These are phyloP conservation scores for Kondoa malvinella DNA, from an alignment of 768 basidiomycete species.

Conservation along the genomic window DNA sequence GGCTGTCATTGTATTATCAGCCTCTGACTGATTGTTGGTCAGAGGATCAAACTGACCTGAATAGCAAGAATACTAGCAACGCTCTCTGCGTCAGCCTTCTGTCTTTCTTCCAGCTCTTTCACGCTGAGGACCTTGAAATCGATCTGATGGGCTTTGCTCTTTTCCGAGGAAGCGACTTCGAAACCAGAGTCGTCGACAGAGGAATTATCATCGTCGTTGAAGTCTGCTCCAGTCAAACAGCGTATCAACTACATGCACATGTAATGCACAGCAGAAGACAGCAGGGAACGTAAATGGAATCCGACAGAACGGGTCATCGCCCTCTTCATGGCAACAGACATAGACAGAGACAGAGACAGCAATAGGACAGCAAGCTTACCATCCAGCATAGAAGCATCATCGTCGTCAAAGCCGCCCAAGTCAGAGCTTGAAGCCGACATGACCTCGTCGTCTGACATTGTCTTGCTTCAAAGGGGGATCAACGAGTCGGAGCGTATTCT, in stretches of 20 bases:
- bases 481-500: neutral
- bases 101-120: constrained; percentile 54
- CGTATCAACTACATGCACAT: too few species aligned
- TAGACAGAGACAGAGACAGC: neutral
- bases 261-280: too few species aligned
- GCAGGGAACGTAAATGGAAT: neutral
- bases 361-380: neutral
- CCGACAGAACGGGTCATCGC: neutral
- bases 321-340: too few species aligned
- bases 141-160: constrained; percentile 62
- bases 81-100: constrained; percentile 64
- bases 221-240: neutral
- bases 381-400: neutral
- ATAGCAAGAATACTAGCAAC: constrained; percentile 74
- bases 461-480: neutral
- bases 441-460: neutral
- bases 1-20: constrained; percentile 35
- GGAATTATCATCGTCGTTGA: constrained; percentile 42
- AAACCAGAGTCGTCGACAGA: constrained; percentile 45
- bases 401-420: neutral
- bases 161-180: constrained; percentile 41
- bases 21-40: neutral
- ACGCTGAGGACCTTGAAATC: constrained; percentile 63
- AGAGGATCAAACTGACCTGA: constrained; percentile 73
- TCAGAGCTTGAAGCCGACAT: neutral